Conservation (phyloP, 768 basidiomycete genomes). For the Lactarius evosmus region DNA sequence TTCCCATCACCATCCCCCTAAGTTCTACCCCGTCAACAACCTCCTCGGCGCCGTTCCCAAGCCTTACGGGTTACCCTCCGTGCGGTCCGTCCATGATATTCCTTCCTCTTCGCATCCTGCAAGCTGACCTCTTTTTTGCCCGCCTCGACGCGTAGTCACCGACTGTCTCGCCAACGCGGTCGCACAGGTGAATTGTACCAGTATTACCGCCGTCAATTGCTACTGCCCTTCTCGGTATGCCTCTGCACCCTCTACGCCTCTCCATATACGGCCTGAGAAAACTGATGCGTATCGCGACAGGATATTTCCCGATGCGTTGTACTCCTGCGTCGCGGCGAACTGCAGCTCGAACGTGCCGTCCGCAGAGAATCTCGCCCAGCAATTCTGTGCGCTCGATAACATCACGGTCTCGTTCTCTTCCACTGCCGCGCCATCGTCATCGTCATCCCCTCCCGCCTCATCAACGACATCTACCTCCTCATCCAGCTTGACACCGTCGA, state of each 20-base stretch:
- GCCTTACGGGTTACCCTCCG: conserved; percentile 9
- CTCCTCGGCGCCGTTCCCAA: conserved; percentile 20
- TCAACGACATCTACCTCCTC: not conserved
- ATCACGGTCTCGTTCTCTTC: conserved; percentile 39
- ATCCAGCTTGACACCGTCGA: not conserved
- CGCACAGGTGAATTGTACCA: conserved; percentile 41
- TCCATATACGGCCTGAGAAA: too few relatives aligned
- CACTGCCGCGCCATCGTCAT: conserved; percentile 31
- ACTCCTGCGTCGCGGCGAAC: conserved; percentile 38
- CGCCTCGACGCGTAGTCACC: conserved; percentile 36
- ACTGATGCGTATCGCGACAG: conserved; percentile 20
- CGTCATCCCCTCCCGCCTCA: not conserved
- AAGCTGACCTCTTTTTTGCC: not conserved
- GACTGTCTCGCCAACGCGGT: conserved; percentile 44
- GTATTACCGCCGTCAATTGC: conserved; percentile 47
- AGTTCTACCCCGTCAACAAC: conserved; percentile 8
- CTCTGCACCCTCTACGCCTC: not conserved
- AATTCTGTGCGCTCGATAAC: conserved; percentile 45
- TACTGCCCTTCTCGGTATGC: conserved; percentile 43
- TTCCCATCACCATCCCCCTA: conserved; percentile 25
- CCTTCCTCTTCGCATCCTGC: not conserved
- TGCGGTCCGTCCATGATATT: conserved; percentile 20
- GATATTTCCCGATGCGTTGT: conserved; percentile 38
- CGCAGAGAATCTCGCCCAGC: conserved; percentile 45
- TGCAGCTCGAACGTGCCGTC: conserved; percentile 41